phyloP scores from a whole-genome alignment of 164 flowering plant genomes.

The Annona cherimola region DNA sequence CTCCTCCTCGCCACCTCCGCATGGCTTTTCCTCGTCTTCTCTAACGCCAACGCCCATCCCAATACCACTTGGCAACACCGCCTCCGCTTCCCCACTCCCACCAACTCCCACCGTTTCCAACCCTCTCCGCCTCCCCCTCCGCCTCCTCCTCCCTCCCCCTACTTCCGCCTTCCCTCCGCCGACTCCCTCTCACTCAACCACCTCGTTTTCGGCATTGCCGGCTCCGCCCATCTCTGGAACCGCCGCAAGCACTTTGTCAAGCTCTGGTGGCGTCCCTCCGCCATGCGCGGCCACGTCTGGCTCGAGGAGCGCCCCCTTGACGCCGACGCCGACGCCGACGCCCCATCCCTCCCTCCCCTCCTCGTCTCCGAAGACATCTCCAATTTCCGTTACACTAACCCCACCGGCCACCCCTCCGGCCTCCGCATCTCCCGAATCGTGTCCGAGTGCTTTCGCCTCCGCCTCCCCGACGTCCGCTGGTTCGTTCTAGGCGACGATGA shows the following conservation, averaged over 20 bases:
- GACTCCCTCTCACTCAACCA: constrained; percentile 28
- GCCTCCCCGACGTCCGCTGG: constrained; percentile 50
- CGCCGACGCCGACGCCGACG: constrained; percentile 9
- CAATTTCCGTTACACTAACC: constrained; percentile 57
- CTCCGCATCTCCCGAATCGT: constrained; percentile 53
- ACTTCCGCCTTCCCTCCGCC: constrained; percentile 16
- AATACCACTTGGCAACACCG: constrained; percentile 24
- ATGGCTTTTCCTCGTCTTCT: constrained; percentile 54
- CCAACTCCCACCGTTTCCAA: constrained; percentile 5
- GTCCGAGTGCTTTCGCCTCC: constrained; percentile 40
- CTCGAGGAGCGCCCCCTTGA: constrained; percentile 37
- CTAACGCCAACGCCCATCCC: constrained; percentile 27
- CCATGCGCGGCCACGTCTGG: constrained; percentile 66
- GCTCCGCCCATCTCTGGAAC: constrained; percentile 52
- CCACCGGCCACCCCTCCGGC: constrained; percentile 61
- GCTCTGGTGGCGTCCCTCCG: constrained; percentile 57
- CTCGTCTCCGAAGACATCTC: constrained; percentile 57
- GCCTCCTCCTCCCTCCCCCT: constrained; percentile 27
- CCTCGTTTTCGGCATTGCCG: constrained; percentile 60
- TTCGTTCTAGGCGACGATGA: constrained; percentile 63
- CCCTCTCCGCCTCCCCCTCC: constrained; percentile 24
- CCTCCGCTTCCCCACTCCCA: constrained; percentile 8
- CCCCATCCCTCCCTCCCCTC: constrained; percentile 36
- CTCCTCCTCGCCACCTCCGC: constrained; percentile 44
- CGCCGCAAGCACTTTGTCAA: constrained; percentile 47